These are phyloP conservation scores for Plantago ovata DNA, from an alignment of 257 asterid species.

Conservation along the genomic window DNA sequence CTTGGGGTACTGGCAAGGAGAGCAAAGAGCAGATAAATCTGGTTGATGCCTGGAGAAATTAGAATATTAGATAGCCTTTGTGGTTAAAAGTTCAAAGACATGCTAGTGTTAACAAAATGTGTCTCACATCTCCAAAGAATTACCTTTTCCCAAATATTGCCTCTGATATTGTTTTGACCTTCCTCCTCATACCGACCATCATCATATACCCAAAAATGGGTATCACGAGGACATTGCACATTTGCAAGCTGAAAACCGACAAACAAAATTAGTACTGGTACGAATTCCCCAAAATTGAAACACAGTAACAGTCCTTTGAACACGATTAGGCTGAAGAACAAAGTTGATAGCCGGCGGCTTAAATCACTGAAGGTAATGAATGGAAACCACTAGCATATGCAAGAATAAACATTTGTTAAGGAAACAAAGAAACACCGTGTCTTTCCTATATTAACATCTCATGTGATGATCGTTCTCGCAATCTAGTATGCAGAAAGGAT, in stretches of 20 bases:
- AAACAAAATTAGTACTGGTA: constrained; percentile 16
- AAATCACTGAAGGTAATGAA: too few species aligned
- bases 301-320: background rate
- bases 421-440: too few species aligned
- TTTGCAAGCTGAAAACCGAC: constrained; percentile 55
- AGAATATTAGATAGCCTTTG: constrained; percentile 13
- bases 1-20: constrained; percentile 77
- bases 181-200: constrained; percentile 96
- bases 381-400: too few species aligned
- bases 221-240: constrained; percentile 92
- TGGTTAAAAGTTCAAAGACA: constrained; percentile 15
- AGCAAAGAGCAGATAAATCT: constrained; percentile 65
- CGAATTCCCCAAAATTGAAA: constrained; percentile 3
- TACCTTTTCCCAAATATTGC: constrained; percentile 94
- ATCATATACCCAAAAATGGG: constrained; percentile 93
- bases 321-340: background rate
- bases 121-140: background rate
- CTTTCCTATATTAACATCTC: too few species aligned
- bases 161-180: constrained; percentile 90
- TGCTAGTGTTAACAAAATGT: constrained; percentile 4
- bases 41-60: constrained; percentile 58
- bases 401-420: too few species aligned
- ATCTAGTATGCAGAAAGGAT: too few species aligned
- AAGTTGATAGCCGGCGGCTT: background rate
- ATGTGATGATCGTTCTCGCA: too few species aligned